A percentile compares a stretch with the other conserved stretches of the same genome.
These are phyloP conservation scores for Lepiota subincarnata DNA, from an alignment of 768 basidiomycete genomes.

Conservation along the genomic window DNA sequence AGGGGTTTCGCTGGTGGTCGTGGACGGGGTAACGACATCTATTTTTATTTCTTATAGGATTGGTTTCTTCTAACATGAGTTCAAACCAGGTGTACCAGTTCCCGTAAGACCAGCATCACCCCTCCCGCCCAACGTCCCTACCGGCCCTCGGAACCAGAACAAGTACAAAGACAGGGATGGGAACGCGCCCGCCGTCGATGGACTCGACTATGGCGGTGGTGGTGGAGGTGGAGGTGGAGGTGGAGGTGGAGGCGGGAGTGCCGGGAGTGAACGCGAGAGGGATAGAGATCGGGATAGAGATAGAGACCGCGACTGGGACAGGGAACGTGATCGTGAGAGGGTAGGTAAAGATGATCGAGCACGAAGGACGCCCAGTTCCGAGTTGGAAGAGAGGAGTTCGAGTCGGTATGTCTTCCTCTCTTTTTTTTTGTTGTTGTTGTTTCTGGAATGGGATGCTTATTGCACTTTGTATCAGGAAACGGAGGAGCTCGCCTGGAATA, in stretches of 20 bases:
- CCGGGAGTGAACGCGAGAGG: conserved; percentile 1
- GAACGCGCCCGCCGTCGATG: conserved; percentile 81
- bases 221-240: conserved; percentile 42
- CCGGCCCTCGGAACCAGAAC: conserved; percentile 83
- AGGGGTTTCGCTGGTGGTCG: conserved; percentile 39
- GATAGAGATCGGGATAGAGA: conserved; percentile 27
- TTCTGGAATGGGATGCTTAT: not conserved
- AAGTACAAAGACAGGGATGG: conserved; percentile 89
- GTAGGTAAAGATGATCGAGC: conserved; percentile 4
- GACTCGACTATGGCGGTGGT: conserved; percentile 70
- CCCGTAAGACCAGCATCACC: conserved; percentile 80
- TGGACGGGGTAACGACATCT: conserved; percentile 30
- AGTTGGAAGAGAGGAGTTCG: conserved; percentile 63
- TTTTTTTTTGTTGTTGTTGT: conserved; percentile 1
- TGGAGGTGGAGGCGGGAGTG: conserved; percentile 14
- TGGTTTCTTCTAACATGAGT: conserved; percentile 7
- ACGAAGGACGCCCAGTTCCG: conserved; percentile 57
- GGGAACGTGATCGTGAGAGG: conserved; percentile 3
- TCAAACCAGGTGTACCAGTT: conserved; percentile 36
- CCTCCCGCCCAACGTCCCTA: conserved; percentile 82
- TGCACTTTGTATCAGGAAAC: conserved; percentile 47
- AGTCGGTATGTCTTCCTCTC: conserved; percentile 53
- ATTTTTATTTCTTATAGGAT: conserved; percentile 11
- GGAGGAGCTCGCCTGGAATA: conserved; percentile 65
- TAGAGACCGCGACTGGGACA: conserved; percentile 6